A percentile compares a stretch with the other conserved stretches of the same genome.
Evolutionary conservation across 768 basidiomycete genomes (phyloP).

Genomic region (Suillus tomentosus): DNA sequence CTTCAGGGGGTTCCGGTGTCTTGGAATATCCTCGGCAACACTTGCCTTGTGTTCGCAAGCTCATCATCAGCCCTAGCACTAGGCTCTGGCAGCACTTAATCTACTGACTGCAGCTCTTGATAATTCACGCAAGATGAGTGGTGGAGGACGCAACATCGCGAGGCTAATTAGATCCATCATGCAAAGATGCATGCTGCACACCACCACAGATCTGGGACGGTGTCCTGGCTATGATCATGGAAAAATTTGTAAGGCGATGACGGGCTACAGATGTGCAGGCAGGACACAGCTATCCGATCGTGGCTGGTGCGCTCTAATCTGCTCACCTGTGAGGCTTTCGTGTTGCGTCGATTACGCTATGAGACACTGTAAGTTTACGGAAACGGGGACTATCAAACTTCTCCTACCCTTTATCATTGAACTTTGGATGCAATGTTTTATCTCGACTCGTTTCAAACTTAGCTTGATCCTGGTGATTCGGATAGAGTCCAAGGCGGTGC

Average conservation of each 20-base stretch:
- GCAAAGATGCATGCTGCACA: constrained; percentile 8
- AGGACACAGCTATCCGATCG: constrained; percentile 8
- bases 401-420: constrained; percentile 7
- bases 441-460: not conserved
- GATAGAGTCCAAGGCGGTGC: not conserved
- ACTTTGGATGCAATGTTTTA: not conserved
- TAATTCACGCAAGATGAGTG: constrained; percentile 4
- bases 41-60: not conserved
- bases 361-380: not conserved
- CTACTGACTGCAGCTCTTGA: not conserved
- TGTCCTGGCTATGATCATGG: constrained; percentile 4
- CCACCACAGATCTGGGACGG: not conserved
- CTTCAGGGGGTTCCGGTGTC: constrained; percentile 9
- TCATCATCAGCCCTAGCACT: constrained; percentile 7
- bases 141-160: not conserved
- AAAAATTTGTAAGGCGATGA: constrained; percentile 2
- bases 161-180: constrained; percentile 4
- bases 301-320: constrained; percentile 1
- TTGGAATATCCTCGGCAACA: constrained; percentile 9
- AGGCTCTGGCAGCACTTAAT: constrained; percentile 6
- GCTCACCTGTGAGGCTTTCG: not conserved
- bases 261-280: constrained; percentile 3
- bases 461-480: not conserved
- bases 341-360: constrained; percentile 7
- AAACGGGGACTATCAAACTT: constrained; percentile 4